Percentiles rank a stretch among this genome's conserved stretches.
These are phyloP conservation scores for Bipolaris cookei DNA, from an alignment of 2,329 filamentous ascomycete species.

Conservation along the genomic window DNA sequence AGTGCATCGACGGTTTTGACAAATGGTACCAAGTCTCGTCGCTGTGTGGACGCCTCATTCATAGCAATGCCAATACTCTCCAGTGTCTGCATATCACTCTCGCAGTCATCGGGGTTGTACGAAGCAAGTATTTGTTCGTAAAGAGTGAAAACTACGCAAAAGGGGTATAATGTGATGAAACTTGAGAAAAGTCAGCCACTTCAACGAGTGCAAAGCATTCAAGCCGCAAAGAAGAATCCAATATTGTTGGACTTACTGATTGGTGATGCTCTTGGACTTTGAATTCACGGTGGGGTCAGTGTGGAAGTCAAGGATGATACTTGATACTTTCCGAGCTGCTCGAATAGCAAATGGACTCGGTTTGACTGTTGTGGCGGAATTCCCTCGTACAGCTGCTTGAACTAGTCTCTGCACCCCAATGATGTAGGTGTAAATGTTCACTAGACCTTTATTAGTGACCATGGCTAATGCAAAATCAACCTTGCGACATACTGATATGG, in stretches of 20 bases:
- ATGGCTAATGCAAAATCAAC: no score
- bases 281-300: not conserved
- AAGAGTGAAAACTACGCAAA: slow-evolving; percentile 39
- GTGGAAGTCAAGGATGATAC: slow-evolving; percentile 31
- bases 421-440: slow-evolving; percentile 34
- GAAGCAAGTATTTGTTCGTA: slow-evolving; percentile 39
- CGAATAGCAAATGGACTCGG: slow-evolving; percentile 26
- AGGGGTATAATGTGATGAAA: slow-evolving; percentile 41
- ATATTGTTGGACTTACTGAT: slow-evolving; percentile 25
- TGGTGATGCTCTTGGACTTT: slow-evolving; percentile 17
- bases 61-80: slow-evolving; percentile 32
- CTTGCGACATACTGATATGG: slow-evolving; percentile 19
- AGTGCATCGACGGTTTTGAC: slow-evolving; percentile 37
- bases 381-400: not conserved
- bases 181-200: slow-evolving; percentile 13
- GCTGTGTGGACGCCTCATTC: slow-evolving; percentile 21
- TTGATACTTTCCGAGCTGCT: slow-evolving; percentile 34
- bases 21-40: slow-evolving; percentile 29
- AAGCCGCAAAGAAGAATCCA: not conserved
- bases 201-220: not conserved
- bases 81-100: slow-evolving; percentile 31
- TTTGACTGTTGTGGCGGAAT: not conserved
- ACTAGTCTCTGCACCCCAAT: slow-evolving; percentile 34
- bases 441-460: slow-evolving; percentile 3
- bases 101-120: slow-evolving; percentile 31